Base-by-base conservation (phyloP, 2,329 filamentous ascomycete species). In the Penicillium sp. region DNA sequence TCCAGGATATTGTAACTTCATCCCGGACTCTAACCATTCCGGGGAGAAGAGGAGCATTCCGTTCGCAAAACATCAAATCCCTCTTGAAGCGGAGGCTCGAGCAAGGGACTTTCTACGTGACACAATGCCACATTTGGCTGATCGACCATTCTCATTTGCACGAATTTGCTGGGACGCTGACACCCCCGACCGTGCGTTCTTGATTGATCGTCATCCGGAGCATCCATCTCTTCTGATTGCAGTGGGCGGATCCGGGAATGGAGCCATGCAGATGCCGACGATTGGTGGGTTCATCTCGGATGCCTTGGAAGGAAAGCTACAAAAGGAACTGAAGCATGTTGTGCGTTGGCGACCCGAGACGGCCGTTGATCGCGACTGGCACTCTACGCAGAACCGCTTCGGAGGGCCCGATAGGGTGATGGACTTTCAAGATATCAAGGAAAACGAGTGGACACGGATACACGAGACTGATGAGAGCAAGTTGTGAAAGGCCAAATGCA, bases 161-260 rank as follows among this genome's bases (percentile, higher is more conserved):
- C 70, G 79, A 15, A 77, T 83, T 29, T 83, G 80, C 65, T 83
- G 81, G 81, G 81, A 80, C 59, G 76, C 80, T 0, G 81, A 84
- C 58, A 83, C 80, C 0, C 74, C 76, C 0, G 79, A 84, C 61
- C 73, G 79, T 2, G 70, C 76, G 18, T 83, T 82, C 50, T 62
- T 84, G 16, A 81, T 84, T 49, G 76, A 76, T 47, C 65, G 66
- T 28, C 79, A 83, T 63, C 78, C 79, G 0, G 65, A 73, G 10
- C 66, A 74, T 46, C 55, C 64, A 33, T 74, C 70, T 24, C 60
- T 81, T 21, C 62, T 79, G 2, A 59, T 83, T 15, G 80, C 76
- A 4, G 74, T 78, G 4, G 80, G 80, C 6, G 81, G 73, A 0
- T 79, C 76, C 28, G 80, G 79, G 1, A 77, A 82, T 58, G 79